These are phyloP conservation scores for Barnettozyma populi DNA, from an alignment of 805 yeast species.

Conservation along the genomic window DNA sequence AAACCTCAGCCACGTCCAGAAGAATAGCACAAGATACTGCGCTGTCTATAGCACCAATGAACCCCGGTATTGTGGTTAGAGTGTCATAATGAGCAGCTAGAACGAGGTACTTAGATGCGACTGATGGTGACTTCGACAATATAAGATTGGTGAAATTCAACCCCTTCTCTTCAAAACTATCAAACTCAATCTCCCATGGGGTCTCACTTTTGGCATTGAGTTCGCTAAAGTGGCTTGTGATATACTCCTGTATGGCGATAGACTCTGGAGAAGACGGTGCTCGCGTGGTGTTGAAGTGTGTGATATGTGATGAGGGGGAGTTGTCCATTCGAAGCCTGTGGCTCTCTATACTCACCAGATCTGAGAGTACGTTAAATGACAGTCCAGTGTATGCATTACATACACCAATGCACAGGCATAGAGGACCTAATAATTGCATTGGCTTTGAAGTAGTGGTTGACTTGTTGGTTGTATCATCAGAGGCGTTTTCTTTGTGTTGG, in stretches of 20 bases:
- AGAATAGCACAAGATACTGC: constrained; percentile 53
- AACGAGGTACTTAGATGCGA: constrained; percentile 27
- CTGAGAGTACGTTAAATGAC: background rate
- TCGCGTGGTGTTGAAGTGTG: constrained; percentile 34
- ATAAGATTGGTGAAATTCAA: constrained; percentile 35
- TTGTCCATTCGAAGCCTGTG: constrained; percentile 14
- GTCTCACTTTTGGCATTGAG: constrained; percentile 25
- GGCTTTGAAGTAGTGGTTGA: background rate
- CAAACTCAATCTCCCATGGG: constrained; percentile 25
- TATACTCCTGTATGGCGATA: constrained; percentile 31
- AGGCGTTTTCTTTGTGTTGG: no score
- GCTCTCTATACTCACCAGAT: constrained; percentile 7
- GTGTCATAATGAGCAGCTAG: constrained; percentile 56
- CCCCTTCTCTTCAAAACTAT: constrained; percentile 33
- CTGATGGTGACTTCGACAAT: constrained; percentile 24
- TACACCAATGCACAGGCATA: background rate
- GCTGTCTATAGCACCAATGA: constrained; percentile 56
- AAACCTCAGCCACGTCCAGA: constrained; percentile 35
- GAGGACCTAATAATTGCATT: background rate
- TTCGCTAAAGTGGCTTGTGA: constrained; percentile 28
- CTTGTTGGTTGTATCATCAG: background rate
- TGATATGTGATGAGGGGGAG: constrained; percentile 14
- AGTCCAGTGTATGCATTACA: constrained; percentile 8
- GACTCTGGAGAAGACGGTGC: constrained; percentile 40
- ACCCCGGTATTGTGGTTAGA: constrained; percentile 40